Evolutionary conservation across 768 basidiomycete species (phyloP), one percentile per base, ranked within the genome.

Genomic region (Mycena leptocephala): DNA sequence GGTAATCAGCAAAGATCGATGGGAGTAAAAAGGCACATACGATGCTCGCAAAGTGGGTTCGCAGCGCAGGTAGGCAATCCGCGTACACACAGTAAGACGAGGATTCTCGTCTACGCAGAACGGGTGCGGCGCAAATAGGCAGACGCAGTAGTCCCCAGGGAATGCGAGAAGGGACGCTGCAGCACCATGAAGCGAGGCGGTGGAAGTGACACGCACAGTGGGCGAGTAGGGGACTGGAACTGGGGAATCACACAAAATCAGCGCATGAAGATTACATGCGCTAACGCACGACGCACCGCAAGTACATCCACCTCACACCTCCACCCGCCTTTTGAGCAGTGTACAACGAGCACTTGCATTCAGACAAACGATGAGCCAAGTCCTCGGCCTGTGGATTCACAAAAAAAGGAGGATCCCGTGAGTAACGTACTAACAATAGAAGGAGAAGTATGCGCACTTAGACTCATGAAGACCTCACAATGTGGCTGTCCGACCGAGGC

Each of bases 1-100:
- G 41, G 63, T 46, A 24, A 43, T 64, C 28, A 64, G 63, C 26
- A 46, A 43, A 64, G 63, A 46, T 64, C 63, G 28, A 43, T 46
- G 41, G 28, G 39, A 64, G 39, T 26, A 43, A 43, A 64, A 46
- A 41, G 63, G 41, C 63, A 41, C 63, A 26, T 46, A 37, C 35
- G 63, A 64, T 64, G 63, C 30, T 41, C 61, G 61, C 61, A 18
- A 43, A 4, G 43, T 20, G 43, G 48, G 48, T 51, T 51, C 48
- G 5, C 48, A 46, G 41, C 43, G n/a, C n/a, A n/a, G n/a, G n/a
- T n/a, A n/a, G n/a, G n/a, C n/a, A n/a, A n/a, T n/a, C 26, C 41
- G 39, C 35, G 63, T 30, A 41, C 35, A 33, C 26, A 20, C 41
- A 24, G 35, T 18, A 9, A 35, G n/a, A 30, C 41, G n/a, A n/a